Conservation (phyloP, 2,329 filamentous ascomycete genomes). For the Trichoderma breve region DNA sequence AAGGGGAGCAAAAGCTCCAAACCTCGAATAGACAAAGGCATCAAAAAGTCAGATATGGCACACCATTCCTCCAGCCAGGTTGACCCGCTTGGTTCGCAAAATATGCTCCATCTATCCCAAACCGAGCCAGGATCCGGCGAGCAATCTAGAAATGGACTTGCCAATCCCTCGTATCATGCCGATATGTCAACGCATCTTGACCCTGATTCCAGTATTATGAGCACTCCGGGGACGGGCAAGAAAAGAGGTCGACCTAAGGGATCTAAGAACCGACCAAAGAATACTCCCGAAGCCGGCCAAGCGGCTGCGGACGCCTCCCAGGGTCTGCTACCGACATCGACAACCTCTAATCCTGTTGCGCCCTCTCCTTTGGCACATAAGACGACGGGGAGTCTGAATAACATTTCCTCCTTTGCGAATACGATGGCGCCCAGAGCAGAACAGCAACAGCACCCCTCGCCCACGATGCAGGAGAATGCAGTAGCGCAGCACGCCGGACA, state of each 20-base stretch:
- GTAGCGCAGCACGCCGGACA: background rate
- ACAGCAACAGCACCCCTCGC: conserved; percentile 6
- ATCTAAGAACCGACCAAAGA: conserved; percentile 44
- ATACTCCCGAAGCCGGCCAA: conserved; percentile 20
- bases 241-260: conserved; percentile 46
- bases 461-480: background rate
- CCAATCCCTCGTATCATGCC: background rate
- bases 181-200: conserved; percentile 9
- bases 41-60: conserved; percentile 41
- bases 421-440: conserved; percentile 2
- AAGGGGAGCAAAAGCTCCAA: conserved; percentile 50
- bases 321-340: background rate
- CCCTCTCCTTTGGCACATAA: conserved; percentile 25
- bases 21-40: conserved; percentile 48
- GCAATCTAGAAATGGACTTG: background rate
- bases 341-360: background rate
- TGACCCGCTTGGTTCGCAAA: conserved; percentile 1
- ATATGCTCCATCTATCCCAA: background rate
- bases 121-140: background rate
- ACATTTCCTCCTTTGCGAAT: conserved; percentile 4
- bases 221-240: conserved; percentile 27
- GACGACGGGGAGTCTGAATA: conserved; percentile 3
- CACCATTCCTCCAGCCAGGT: background rate
- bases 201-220: conserved; percentile 23
- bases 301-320: background rate